Conservation (phyloP, 352 stramenopile species). For the Phytophthora syringae region DNA sequence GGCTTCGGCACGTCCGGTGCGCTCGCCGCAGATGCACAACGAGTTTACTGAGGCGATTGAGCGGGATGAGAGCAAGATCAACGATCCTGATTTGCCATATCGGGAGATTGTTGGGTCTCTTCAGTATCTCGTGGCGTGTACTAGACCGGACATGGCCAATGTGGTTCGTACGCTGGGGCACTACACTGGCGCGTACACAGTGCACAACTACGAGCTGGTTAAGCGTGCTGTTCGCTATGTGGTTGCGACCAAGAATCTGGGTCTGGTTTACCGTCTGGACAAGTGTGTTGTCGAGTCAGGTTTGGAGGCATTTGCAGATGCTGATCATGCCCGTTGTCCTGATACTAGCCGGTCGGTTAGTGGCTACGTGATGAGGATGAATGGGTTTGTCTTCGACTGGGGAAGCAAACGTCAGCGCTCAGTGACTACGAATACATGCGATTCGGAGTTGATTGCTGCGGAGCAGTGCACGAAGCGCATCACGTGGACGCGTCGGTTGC, state of each 20-base stretch:
- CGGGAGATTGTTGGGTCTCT: constrained; percentile 10
- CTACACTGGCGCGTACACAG: too few species aligned
- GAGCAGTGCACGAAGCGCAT: not conserved
- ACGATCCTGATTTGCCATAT: constrained; percentile 1
- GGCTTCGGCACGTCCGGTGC: not conserved
- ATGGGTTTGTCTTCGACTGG: constrained; percentile 2
- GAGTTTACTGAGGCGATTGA: constrained; percentile 1
- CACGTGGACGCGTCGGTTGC: not conserved
- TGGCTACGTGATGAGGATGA: not conserved
- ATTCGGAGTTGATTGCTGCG: constrained; percentile 2
- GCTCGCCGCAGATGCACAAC: constrained; percentile 3
- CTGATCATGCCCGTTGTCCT: constrained; percentile 3
- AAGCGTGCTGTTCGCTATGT: not conserved
- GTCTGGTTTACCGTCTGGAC: too few species aligned
- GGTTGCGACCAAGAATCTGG: not conserved
- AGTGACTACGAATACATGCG: constrained; percentile 5
- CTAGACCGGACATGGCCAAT: constrained; percentile 3
- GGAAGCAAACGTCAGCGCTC: constrained; percentile 9
- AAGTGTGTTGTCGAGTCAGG: too few species aligned
- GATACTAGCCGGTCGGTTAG: constrained; percentile 12
- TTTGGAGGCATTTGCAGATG: too few species aligned
- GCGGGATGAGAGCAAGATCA: not conserved
- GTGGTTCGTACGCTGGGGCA: not conserved
- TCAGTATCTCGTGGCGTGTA: constrained; percentile 3
- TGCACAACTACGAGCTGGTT: too few species aligned